Base-by-base conservation (phyloP, 345 rosid genomes). In the Ailanthus altissimus region DNA sequence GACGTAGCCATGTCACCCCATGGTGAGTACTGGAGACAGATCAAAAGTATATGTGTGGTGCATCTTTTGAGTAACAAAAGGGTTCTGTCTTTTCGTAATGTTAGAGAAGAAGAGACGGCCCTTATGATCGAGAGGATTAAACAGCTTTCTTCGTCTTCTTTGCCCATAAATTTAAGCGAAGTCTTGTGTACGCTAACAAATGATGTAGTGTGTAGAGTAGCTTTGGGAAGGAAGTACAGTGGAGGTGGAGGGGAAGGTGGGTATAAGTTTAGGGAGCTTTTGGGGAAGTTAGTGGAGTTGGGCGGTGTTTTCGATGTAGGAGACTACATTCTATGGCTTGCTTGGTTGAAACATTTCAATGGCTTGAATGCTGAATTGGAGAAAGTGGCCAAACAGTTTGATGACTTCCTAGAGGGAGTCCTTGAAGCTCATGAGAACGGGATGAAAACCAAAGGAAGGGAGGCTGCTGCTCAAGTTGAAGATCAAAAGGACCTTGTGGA, bases 11-110 rank as follows among this genome's bases (percentile, higher is more conserved):
- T 36, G 1, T 87, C 92, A 2, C 87, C 90, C 0, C 89, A 90
- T 43, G 93, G 92, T 14, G 91, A 92, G 74, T 89, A 90, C 51
- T 90, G 95, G 95, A 83, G 93, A 64, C 38, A 32, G n/a, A n/a
- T n/a, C n/a, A 32, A 32, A 32, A 32, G 38, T 32, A 32, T 32
- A 32, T 32, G 38, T 32, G 38, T 32, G 38, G 1, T 32, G 3
- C 38, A 32, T 32, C 38, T 32, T 32, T 32, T 32, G 3, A 32
- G 38, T 32, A 32, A 32, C 2, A 32, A 32, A 32, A 32, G 3
- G 3, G 38, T 32, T 32, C 2, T 1, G 38, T 32, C 38, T 32
- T 32, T 32, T 32, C 3, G 3, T 3, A 32, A 32, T 32, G 38
- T 32, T 32, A 32, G 38, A 32, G 38, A 32, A 32, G 38, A 32